Evolutionary conservation across 192 early-diverging fungal species (phyloP).

Genomic region (Coemansia sp.): DNA sequence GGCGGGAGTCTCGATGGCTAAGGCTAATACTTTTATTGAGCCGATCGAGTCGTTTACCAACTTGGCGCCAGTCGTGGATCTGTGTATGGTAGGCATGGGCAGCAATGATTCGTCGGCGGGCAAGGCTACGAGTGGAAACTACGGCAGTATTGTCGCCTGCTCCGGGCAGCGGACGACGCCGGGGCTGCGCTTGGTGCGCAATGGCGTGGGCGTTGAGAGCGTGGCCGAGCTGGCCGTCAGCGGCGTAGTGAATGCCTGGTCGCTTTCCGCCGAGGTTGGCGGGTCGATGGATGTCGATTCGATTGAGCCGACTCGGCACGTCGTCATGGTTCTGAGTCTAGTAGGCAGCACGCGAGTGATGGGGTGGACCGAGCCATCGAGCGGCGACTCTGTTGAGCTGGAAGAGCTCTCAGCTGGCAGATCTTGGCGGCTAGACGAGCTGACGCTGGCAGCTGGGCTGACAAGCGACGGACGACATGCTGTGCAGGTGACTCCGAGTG

Average conservation of each 20-base stretch:
- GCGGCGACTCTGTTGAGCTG: constrained; percentile 49
- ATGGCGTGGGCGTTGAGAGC: constrained; percentile 86
- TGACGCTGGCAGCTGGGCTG: constrained; percentile 33
- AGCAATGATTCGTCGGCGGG: constrained; percentile 57
- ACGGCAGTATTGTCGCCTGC: constrained; percentile 81
- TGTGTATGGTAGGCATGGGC: constrained; percentile 81
- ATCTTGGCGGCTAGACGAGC: constrained; percentile 33
- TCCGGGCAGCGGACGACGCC: constrained; percentile 78
- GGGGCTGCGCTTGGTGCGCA: constrained; percentile 78
- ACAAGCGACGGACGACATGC: constrained; percentile 11
- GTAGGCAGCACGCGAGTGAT: constrained; percentile 24
- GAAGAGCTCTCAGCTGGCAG: constrained; percentile 53
- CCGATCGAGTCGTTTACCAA: constrained; percentile 67
- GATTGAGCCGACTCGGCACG: constrained; percentile 1
- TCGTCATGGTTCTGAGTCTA: constrained; percentile 35
- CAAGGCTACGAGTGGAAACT: background rate
- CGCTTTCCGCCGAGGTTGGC: constrained; percentile 48
- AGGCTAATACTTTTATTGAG: constrained; percentile 58
- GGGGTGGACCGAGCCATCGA: constrained; percentile 44
- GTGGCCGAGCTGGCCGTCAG: constrained; percentile 60
- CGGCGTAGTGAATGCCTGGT: constrained; percentile 78
- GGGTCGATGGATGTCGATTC: constrained; percentile 15
- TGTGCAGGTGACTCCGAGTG: constrained; percentile 66
- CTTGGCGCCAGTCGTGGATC: constrained; percentile 84
- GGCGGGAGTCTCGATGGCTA: background rate